phyloP scores from a whole-genome alignment of 2,329 filamentous ascomycete species.

The Penicillium griseofulvum region DNA sequence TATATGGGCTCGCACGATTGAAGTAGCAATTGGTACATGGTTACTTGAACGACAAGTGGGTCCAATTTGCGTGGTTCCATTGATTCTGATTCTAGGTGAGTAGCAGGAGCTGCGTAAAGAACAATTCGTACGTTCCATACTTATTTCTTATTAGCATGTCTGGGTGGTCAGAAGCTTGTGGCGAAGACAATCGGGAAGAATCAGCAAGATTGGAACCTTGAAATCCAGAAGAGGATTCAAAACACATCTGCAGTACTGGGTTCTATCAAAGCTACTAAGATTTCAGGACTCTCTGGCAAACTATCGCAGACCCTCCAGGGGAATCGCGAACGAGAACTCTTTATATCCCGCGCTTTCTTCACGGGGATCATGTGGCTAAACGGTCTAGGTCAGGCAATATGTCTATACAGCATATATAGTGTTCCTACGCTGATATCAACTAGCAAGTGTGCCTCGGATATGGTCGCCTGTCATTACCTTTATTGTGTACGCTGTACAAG shows the following conservation, averaged over 20 bases:
- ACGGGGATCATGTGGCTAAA: not conserved
- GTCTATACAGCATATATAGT: not conserved
- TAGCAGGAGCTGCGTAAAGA: not conserved
- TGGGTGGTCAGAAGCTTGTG: not conserved
- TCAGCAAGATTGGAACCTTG: not conserved
- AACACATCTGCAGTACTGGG: not conserved
- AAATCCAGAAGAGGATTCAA: not conserved
- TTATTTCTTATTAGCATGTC: not conserved
- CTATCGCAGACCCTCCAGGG: not conserved
- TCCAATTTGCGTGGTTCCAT: not conserved
- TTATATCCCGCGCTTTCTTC: not conserved
- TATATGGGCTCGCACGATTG: not conserved
- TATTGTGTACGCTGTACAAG: not conserved
- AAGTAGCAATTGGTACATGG: not conserved
- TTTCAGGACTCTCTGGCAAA: not conserved
- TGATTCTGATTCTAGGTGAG: not conserved
- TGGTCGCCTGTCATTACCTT: not conserved
- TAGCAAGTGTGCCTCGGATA: not conserved
- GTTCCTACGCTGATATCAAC: not conserved
- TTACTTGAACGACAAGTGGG: not conserved
- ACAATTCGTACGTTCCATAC: not conserved
- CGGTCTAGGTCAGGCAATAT: not conserved
- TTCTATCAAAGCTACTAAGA: not conserved
- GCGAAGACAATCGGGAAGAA: not conserved
- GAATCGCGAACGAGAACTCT: not conserved